Conservation (phyloP, 2,329 filamentous ascomycete species). For the Claviceps capensis region DNA sequence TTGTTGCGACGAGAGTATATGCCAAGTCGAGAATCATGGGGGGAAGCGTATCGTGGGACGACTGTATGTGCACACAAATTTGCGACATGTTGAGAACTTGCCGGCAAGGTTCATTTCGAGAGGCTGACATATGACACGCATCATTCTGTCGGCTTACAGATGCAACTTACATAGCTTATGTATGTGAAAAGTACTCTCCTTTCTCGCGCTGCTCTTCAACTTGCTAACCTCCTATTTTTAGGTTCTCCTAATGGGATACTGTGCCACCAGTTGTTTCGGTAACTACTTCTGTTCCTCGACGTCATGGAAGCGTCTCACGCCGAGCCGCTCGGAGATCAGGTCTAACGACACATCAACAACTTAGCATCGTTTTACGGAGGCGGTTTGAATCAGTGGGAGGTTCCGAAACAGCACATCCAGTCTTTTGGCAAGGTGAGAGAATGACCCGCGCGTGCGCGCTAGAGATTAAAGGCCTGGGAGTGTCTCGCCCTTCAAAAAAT, state of each 20-base stretch:
- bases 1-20: slow-evolving; percentile 14
- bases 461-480: too few species aligned
- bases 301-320: not conserved
- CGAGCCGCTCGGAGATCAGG: not conserved
- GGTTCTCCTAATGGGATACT: slow-evolving; percentile 17
- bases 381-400: slow-evolving; percentile 21
- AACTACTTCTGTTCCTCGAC: not conserved
- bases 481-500: too few species aligned
- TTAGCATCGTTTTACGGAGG: slow-evolving; percentile 19
- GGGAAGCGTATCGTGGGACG: slow-evolving; percentile 11
- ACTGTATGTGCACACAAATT: slow-evolving; percentile 12
- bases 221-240: slow-evolving; percentile 2
- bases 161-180: slow-evolving; percentile 10
- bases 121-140: not conserved
- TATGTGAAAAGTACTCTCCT: slow-evolving; percentile 1
- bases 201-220: too few species aligned
- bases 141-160: slow-evolving; percentile 2
- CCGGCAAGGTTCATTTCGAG: not conserved
- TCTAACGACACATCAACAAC: not conserved
- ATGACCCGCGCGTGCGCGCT: not conserved
- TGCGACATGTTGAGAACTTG: not conserved
- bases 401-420: slow-evolving; percentile 15
- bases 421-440: slow-evolving; percentile 21
- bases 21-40: slow-evolving; percentile 11
- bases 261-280: slow-evolving; percentile 13